These are phyloP conservation scores for Ceratobasidium sp. DNA, from an alignment of 1,284 basidiomycete species.

Conservation along the genomic window DNA sequence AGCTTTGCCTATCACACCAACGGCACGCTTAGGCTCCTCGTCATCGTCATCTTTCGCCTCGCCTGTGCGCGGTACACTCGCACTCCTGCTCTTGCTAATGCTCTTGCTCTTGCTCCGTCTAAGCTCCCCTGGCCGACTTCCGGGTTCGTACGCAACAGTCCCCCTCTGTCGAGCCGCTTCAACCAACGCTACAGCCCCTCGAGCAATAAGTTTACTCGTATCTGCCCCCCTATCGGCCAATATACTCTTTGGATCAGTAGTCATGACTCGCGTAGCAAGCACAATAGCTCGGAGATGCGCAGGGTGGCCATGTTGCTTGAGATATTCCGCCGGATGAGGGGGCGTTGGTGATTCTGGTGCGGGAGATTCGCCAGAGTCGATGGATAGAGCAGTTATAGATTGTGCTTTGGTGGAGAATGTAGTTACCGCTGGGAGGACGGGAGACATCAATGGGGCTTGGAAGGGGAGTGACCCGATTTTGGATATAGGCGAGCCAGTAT, in stretches of 20 bases:
- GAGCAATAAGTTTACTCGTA: constrained; percentile 71
- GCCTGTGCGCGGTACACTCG: background rate
- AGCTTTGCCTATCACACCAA: background rate
- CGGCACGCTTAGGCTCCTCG: constrained; percentile 6
- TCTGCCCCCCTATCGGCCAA: constrained; percentile 75
- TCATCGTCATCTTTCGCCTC: constrained; percentile 10
- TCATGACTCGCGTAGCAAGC: constrained; percentile 91
- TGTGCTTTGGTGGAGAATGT: constrained; percentile 49
- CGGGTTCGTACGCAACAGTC: constrained; percentile 58
- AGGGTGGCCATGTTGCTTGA: constrained; percentile 68
- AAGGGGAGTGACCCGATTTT: constrained; percentile 35
- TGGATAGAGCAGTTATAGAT: constrained; percentile 46
- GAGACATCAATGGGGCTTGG: constrained; percentile 51
- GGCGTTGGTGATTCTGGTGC: constrained; percentile 37
- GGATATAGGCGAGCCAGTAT: constrained; percentile 29
- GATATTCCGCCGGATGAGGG: constrained; percentile 55
- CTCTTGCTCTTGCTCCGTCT: constrained; percentile 34
- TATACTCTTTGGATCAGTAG: constrained; percentile 80
- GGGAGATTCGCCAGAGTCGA: constrained; percentile 49
- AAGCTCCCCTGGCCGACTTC: background rate
- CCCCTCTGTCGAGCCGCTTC: constrained; percentile 77
- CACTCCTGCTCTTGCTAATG: background rate
- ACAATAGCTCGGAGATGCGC: constrained; percentile 74
- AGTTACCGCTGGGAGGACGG: constrained; percentile 51
- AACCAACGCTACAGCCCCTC: constrained; percentile 79